Base-by-base conservation (phyloP, 176 grass and related monocot species). In the Oryza punctata region DNA sequence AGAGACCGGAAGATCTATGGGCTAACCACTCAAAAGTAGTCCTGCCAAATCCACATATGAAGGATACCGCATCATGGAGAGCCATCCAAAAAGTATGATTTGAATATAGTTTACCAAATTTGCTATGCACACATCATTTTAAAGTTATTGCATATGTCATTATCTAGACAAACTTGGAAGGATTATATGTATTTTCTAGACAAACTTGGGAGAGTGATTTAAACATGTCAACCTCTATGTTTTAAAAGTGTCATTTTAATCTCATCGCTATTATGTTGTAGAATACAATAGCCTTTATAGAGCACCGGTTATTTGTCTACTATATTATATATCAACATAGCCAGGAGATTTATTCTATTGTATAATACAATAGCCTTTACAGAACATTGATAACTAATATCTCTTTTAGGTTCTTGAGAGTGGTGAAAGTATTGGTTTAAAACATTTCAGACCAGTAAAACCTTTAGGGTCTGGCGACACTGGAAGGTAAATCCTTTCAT, bases 1-100 rank as follows among this genome's bases (percentile, higher is more conserved):
- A 98, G 96, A 93, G 87, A 78, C 89, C 87, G 9, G 96, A 92
- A 18, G 96, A 98, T 90, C 85, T 98, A 82, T 98, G 96, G 93
- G 89, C 93, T 84, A 91, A 95, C 71, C 96, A 98, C 80, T 98
- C 93, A 65, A 98, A 90, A 82, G 40, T 47, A 24, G 93, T 98
- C 63, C 64, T 88, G 14, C 93, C 96, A 75, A 98, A 98, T 76
- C 93, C 93, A 86, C 96, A 98, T 88, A 93, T 79, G 85, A 98
- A 86, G 73, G 84, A 87, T 77, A 93, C 74, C 30, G 67, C 89
- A 54, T 91, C 96, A 82, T 98, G 91, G 93, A 87, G 59, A 93
- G 92, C 93, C 75, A 93, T 98, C 63, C 91, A 93, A 75, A 88
- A 93, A 82, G 96, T 98, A 91, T 68, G 70, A 45, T 70, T 41